Evolutionary conservation across 2,329 filamentous ascomycete genomes (phyloP), one percentile per base, ranked within the genome.

Genomic region (Fonsecaea erecta): DNA sequence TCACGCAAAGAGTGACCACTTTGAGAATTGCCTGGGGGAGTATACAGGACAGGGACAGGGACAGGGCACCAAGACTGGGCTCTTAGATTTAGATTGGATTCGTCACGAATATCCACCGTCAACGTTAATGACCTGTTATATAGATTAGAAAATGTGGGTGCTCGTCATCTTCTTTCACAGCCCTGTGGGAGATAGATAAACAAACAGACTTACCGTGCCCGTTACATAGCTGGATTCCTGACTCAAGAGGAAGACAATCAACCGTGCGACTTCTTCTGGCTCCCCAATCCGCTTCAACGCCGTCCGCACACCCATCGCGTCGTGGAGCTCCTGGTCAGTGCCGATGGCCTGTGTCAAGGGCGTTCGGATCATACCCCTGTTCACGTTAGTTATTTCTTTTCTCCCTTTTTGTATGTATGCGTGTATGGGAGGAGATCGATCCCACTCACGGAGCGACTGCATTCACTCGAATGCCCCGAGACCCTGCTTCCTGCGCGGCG

Each of bases 391-490:
- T n/a, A n/a, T n/a, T 56, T 28, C n/a, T 12, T 55, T 32, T 28
- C 9, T 12, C 48, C 11, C 28, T 1, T 28, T 40, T 6, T n/a
- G n/a, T n/a, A n/a, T n/a, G n/a, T n/a, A n/a, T n/a, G n/a, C n/a
- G 37, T n/a, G 37, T n/a, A n/a, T 18, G 16, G 37, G 7, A 5
- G 16, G 16, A 52, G 46, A 11, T 16, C 3, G 26, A 11, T 7
- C 21, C n/a, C 18, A 55, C 55, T 59, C 40, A 59, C 56, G 55
- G 55, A 1, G 55, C 55, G n/a, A 59, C 35, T 3, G 59, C 59
- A 56, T 78, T 79, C 7, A 78, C 74, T 34, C 77, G 70, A 34
- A 79, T 77, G 2, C 71, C 71, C 3, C 68, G 64, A 12, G 67
- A 59, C 0, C 73, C 76, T 7, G 69, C 72, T 60, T 77, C 76